Evolutionary conservation across 306 rosid species (phyloP).

Genomic region (Gastrolobium bilobum): DNA sequence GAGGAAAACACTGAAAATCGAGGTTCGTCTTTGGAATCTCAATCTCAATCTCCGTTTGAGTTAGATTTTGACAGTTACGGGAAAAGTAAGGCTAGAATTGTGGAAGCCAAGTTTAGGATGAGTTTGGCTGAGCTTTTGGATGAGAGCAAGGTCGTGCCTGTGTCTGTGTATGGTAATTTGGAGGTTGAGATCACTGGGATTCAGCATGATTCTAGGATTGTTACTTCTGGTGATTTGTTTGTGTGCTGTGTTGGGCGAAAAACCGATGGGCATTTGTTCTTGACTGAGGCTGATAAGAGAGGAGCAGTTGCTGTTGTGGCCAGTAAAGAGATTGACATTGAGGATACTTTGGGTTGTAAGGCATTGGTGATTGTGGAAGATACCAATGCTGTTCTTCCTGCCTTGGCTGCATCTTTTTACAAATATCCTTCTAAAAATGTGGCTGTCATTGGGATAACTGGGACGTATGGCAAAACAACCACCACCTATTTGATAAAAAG

Average conservation of each 20-base stretch:
- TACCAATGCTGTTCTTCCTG: conserved; percentile 73
- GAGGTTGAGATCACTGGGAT: conserved; percentile 92
- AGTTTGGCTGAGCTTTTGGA: conserved; percentile 92
- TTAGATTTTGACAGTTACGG: conserved; percentile 85
- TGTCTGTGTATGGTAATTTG: conserved; percentile 84
- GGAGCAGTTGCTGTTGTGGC: conserved; percentile 94
- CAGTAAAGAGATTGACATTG: conserved; percentile 90
- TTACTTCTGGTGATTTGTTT: conserved; percentile 82
- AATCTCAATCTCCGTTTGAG: conserved; percentile 64
- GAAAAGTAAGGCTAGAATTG: conserved; percentile 72
- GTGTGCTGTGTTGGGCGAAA: conserved; percentile 76
- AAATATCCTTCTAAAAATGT: conserved; percentile 84
- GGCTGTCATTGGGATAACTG: conserved; percentile 85
- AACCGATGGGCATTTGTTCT: conserved; percentile 73
- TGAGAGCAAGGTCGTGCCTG: conserved; percentile 92
- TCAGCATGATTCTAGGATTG: conserved; percentile 87
- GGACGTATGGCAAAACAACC: conserved; percentile 88
- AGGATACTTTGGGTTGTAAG: conserved; percentile 84
- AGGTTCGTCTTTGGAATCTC: conserved; percentile 50
- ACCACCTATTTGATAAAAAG: conserved; percentile 82
- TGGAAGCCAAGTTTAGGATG: conserved; percentile 87
- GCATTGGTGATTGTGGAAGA: conserved; percentile 97
- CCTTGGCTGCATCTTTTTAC: conserved; percentile 85
- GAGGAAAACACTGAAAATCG: conserved; percentile 48
- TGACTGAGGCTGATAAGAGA: conserved; percentile 97